phyloP scores from a whole-genome alignment of 441 rosid species.

The Erysimum cheiri region DNA sequence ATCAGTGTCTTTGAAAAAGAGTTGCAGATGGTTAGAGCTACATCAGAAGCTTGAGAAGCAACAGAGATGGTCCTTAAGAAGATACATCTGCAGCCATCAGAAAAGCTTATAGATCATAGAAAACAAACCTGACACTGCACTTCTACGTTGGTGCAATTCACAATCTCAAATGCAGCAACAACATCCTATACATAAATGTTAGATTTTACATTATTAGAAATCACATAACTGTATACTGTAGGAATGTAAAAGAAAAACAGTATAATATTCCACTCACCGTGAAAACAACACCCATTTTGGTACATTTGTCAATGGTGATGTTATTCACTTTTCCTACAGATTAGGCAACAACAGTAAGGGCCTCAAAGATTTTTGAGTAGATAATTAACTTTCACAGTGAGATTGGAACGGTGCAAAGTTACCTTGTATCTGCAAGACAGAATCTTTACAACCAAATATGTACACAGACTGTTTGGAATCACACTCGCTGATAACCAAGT shows the following conservation, averaged over 20 bases:
- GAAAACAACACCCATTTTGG: constrained; percentile 92
- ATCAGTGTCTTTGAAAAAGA: not conserved
- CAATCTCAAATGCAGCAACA: constrained; percentile 97
- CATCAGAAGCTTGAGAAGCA: constrained; percentile 8
- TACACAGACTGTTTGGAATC: constrained; percentile 94
- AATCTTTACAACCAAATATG: constrained; percentile 94
- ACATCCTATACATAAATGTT: constrained; percentile 69
- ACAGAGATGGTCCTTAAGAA: not conserved
- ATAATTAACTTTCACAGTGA: not conserved
- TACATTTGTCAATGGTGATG: constrained; percentile 93
- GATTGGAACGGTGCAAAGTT: constrained; percentile 24
- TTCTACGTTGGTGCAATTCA: constrained; percentile 89
- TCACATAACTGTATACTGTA: constrained; percentile 9
- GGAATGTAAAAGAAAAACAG: not conserved
- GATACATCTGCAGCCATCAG: not conserved
- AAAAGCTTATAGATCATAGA: constrained; percentile 17
- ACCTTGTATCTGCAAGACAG: constrained; percentile 95
- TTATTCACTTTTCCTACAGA: constrained; percentile 94
- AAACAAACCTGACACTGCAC: constrained; percentile 91
- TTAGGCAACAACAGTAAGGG: constrained; percentile 32
- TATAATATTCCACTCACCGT: constrained; percentile 54
- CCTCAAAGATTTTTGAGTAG: constrained; percentile 1
- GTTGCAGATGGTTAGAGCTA: not conserved
- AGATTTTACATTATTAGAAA: constrained; percentile 18
- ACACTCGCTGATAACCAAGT: constrained; percentile 86